Percentiles rank a stretch among this genome's conserved stretches.
Conservation (phyloP, 2,329 filamentous ascomycete genomes). For the Claviceps spartinae region DNA sequence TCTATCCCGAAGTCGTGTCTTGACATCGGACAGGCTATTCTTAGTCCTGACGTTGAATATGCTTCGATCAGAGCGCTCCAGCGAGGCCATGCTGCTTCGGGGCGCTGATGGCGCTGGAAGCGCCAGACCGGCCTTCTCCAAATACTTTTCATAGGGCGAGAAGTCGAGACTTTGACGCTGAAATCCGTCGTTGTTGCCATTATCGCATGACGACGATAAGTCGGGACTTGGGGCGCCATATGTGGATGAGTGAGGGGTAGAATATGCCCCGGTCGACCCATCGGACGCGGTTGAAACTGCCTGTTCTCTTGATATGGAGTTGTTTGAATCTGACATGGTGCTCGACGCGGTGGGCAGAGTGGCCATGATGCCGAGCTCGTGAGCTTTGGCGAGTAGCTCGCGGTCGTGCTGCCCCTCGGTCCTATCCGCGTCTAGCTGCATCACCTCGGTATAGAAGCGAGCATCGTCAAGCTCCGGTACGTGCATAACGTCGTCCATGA, state of each 20-base stretch:
- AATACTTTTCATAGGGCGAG: slow-evolving; percentile 37
- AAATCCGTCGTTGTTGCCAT: slow-evolving; percentile 4
- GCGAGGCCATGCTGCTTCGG: slow-evolving; percentile 15
- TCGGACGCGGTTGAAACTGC: slow-evolving; percentile 31
- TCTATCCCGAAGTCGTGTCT: slow-evolving; percentile 28
- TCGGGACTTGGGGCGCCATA: slow-evolving; percentile 14
- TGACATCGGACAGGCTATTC: slow-evolving; percentile 32
- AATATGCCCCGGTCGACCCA: slow-evolving; percentile 25
- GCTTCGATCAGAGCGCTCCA: slow-evolving; percentile 22
- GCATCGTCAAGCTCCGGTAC: slow-evolving; percentile 27
- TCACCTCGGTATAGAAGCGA: slow-evolving; percentile 26
- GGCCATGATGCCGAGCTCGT: slow-evolving; percentile 21
- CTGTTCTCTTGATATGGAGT: slow-evolving; percentile 27
- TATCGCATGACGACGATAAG: slow-evolving; percentile 4
- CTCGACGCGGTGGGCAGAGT: slow-evolving; percentile 16
- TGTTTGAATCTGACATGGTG: slow-evolving; percentile 29
- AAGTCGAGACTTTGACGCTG: slow-evolving; percentile 31
- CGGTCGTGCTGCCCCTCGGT: slow-evolving; percentile 28
- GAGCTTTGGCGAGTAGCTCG: slow-evolving; percentile 21
- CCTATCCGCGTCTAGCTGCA: slow-evolving; percentile 18
- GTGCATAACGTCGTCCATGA: slow-evolving; percentile 5
- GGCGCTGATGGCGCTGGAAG: slow-evolving; percentile 31
- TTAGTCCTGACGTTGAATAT: slow-evolving; percentile 31
- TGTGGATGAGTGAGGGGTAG: slow-evolving; percentile 31
- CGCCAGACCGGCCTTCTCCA: slow-evolving; percentile 30